Base-by-base conservation (phyloP, 2,329 filamentous ascomycete genomes). In the Lachnellula occidentalis region DNA sequence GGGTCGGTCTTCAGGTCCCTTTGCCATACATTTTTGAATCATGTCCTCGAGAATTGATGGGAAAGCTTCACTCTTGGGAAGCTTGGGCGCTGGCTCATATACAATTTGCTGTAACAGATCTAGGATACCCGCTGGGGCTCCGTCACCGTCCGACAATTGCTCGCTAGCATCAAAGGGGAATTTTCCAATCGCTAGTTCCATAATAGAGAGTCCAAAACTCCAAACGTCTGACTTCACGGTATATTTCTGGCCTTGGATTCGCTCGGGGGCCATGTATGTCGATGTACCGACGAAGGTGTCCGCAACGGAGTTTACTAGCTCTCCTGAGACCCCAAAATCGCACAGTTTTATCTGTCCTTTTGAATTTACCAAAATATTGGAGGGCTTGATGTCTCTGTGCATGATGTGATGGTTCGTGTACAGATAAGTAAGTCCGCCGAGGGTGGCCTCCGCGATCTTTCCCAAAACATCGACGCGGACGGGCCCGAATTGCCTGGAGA, bases 221-320 rank as follows among this genome's bases (percentile, higher is more conserved):
- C 94, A 99, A 4, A 99, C 94, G 70, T 99, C 94, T 12, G 92
- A 96, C 72, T 96, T 96, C 66, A 99, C 92, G 0, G 92, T 96
- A 73, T 99, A 99, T 66, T 90, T 91, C 60, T 94, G 91, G 59
- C 94, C 94, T 71, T 97, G 92, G 63, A 99, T 99, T 71, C 94
- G 85, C 76, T 99, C 94, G 0, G 94, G 94, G 0, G 94, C 94
- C 94, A 99, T 99, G 77, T 99, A 99, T 53, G 94, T 99, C 37
- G 94, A 96, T 1, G 94, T 99, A 51, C 94, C 94, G 36, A 99
- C 94, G 67, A 99, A 99, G 0, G 94, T 99, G 69, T 97, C 92
- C 50, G 94, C 94, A 61, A 99, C 91, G 4, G 94, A 97, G 74
- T 97, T 97, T 70, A 97, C 91, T 15, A 96, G 82, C 72, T 99